Conservation (phyloP, 2,329 filamentous ascomycete species). For the Pyricularia sp. region DNA sequence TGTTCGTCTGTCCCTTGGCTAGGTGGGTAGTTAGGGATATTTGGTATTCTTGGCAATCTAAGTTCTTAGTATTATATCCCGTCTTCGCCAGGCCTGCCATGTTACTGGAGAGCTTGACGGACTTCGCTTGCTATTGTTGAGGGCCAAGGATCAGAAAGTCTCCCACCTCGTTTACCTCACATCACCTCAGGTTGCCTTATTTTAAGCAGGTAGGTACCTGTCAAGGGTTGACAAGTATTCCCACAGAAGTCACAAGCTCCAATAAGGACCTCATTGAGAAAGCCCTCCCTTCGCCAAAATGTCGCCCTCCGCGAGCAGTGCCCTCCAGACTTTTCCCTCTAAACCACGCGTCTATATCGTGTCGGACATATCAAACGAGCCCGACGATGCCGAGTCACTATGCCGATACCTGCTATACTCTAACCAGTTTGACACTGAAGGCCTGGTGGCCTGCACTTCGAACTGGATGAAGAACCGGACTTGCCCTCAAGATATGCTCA, state of each 20-base stretch:
- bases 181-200: too few relatives aligned
- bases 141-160: too few relatives aligned
- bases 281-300: neutral
- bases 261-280: neutral
- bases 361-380: conserved; percentile 32
- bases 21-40: neutral
- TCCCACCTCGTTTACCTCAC: too few relatives aligned
- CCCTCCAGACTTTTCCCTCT: conserved; percentile 2
- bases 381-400: conserved; percentile 29
- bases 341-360: conserved; percentile 25
- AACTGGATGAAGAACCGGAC: conserved; percentile 28
- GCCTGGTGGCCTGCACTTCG: conserved; percentile 29
- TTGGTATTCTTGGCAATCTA: neutral
- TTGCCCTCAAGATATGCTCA: conserved; percentile 26
- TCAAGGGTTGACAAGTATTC: neutral
- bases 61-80: too few relatives aligned
- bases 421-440: conserved; percentile 30
- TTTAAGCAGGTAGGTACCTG: too few relatives aligned
- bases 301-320: neutral
- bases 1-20: neutral
- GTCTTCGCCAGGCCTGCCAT: neutral
- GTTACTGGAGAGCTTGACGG: neutral
- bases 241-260: neutral
- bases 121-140: neutral
- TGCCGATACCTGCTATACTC: conserved; percentile 29